phyloP scores from a whole-genome alignment of 2,329 filamentous ascomycete genomes.

The Rhynchosporium graminicola region DNA sequence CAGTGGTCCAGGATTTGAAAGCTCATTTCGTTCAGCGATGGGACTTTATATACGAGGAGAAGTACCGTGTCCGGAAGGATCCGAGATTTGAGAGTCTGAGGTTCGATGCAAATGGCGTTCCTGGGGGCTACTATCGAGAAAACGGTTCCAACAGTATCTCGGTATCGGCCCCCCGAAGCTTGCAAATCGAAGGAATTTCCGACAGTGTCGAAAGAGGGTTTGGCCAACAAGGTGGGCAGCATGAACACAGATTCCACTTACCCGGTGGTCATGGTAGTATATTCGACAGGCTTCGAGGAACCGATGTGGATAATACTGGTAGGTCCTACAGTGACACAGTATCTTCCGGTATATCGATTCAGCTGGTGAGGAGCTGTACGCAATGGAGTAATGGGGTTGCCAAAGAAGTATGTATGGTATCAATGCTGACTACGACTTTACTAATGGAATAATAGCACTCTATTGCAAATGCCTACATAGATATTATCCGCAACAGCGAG shows the following conservation, averaged over 20 bases:
- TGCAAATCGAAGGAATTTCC: slow-evolving; percentile 18
- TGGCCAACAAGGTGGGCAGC: slow-evolving; percentile 7
- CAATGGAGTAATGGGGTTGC: slow-evolving; percentile 61
- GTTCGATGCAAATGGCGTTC: slow-evolving; percentile 25
- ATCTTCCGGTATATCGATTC: slow-evolving; percentile 35
- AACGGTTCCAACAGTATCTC: slow-evolving; percentile 30
- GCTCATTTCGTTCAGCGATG: slow-evolving; percentile 83
- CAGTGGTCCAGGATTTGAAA: slow-evolving; percentile 72
- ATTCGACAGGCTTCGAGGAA: slow-evolving; percentile 22
- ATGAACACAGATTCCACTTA: slow-evolving; percentile 21
- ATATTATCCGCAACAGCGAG: slow-evolving; percentile 66
- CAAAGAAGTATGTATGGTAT: slow-evolving; percentile 49
- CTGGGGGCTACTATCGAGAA: slow-evolving; percentile 34
- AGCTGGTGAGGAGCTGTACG: slow-evolving; percentile 47
- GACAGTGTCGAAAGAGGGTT: slow-evolving; percentile 6
- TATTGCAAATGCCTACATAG: slow-evolving; percentile 81
- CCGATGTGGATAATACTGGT: slow-evolving; percentile 1
- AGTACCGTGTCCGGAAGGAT: slow-evolving; percentile 61
- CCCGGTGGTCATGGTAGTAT: slow-evolving; percentile 21
- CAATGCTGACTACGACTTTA: neutral
- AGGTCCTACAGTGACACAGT: neutral
- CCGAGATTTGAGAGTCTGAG: slow-evolving; percentile 46
- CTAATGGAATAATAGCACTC: slow-evolving; percentile 57
- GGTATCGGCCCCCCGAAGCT: neutral
- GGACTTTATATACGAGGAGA: slow-evolving; percentile 87